Percentiles rank a stretch among this genome's conserved stretches.
phyloP scores from a whole-genome alignment of 2,329 filamentous ascomycete species.

The Sclerotinia glacialis region DNA sequence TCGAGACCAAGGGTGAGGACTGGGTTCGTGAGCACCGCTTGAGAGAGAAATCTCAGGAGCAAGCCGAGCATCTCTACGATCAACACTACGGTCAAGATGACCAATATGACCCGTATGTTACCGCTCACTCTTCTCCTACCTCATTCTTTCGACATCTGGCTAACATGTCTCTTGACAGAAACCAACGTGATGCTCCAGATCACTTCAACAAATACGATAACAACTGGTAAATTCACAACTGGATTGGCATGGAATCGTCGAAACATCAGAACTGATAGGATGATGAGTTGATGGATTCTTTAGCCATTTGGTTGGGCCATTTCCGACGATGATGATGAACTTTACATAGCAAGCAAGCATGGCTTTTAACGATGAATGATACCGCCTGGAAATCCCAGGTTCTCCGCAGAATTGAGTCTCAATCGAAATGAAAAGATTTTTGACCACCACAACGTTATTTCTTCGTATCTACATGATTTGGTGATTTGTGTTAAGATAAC shows the following conservation, averaged over 20 bases:
- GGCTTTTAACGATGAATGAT: constrained; percentile 7
- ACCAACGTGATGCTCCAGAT: constrained; percentile 39
- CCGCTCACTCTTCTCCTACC: not conserved
- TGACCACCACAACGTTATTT: not conserved
- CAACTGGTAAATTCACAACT: constrained; percentile 4
- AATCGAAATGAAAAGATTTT: constrained; percentile 15
- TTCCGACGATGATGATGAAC: constrained; percentile 8
- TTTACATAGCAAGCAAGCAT: constrained; percentile 1
- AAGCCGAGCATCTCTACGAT: constrained; percentile 61
- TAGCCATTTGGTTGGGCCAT: not conserved
- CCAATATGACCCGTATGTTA: constrained; percentile 55
- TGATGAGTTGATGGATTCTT: not conserved
- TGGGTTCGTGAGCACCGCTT: constrained; percentile 45
- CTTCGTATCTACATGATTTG: not conserved
- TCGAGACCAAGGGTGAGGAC: constrained; percentile 67
- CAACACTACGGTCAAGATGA: constrained; percentile 57
- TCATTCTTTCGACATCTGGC: not conserved
- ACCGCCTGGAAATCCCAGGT: not conserved
- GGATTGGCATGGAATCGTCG: not conserved
- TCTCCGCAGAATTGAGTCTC: constrained; percentile 1
- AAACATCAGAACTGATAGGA: not conserved
- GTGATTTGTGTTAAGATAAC: not conserved
- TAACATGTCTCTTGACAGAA: constrained; percentile 24
- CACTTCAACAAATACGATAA: constrained; percentile 30
- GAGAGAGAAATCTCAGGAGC: constrained; percentile 55